phyloP scores from a whole-genome alignment of 1,284 basidiomycete species.

The Marasmius oreades region DNA sequence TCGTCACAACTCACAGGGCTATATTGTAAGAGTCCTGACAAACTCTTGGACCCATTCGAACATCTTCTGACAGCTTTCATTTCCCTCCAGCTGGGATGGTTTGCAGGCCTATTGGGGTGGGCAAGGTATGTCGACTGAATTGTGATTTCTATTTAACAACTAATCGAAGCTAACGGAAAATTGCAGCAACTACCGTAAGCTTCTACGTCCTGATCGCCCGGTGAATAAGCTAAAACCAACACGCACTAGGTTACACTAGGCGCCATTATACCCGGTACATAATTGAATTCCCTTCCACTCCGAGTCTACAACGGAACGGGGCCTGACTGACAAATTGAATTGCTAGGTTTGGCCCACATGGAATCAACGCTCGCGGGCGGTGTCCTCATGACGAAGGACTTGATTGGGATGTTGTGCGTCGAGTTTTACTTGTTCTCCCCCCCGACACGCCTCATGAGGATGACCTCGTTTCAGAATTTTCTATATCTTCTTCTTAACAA shows the following conservation, averaged over 20 bases:
- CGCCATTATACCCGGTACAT: constrained; percentile 10
- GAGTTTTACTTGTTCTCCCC: constrained; percentile 3
- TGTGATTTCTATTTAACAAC: not conserved
- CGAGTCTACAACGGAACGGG: not conserved
- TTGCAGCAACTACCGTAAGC: constrained; percentile 10
- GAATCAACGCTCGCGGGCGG: constrained; percentile 17
- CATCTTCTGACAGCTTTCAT: not conserved
- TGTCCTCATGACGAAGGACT: constrained; percentile 17
- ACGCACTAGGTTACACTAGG: constrained; percentile 10
- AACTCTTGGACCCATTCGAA: not conserved
- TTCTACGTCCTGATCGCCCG: not conserved
- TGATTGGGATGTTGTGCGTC: constrained; percentile 20
- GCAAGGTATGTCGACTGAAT: constrained; percentile 12
- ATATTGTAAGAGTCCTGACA: not conserved
- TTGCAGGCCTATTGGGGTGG: constrained; percentile 21
- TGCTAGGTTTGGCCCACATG: constrained; percentile 12
- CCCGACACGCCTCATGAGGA: not conserved
- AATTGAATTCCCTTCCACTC: not conserved
- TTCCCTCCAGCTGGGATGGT: constrained; percentile 17
- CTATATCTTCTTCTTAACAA: constrained; percentile 18
- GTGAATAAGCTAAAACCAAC: no score
- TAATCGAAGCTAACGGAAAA: no score
- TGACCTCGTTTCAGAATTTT: constrained; percentile 13
- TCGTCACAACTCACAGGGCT: not conserved
- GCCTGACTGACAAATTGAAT: not conserved